phyloP scores from a whole-genome alignment of 257 asterid species.

The Striga asiatica region DNA sequence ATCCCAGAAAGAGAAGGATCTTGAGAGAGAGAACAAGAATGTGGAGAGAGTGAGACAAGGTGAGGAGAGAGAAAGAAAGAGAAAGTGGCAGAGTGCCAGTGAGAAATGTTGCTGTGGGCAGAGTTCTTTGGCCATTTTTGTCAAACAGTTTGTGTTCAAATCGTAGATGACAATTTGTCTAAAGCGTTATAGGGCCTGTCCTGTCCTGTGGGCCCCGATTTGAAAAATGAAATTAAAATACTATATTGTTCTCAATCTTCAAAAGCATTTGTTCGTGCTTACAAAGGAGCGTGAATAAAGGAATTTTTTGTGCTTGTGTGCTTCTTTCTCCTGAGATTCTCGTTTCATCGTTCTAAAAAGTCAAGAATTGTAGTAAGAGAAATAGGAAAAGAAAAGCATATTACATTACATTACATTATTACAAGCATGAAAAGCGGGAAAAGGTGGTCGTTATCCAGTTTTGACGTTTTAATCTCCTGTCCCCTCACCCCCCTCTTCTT shows the following conservation, averaged over 20 bases:
- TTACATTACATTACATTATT: no score
- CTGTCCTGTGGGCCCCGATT: slow-evolving; percentile 47
- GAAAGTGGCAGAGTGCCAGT: slow-evolving; percentile 29
- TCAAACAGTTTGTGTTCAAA: slow-evolving; percentile 43
- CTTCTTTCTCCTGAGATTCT: no score
- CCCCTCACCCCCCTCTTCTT: no score
- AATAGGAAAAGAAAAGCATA: no score
- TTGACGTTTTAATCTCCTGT: no score
- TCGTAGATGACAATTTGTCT: slow-evolving; percentile 46
- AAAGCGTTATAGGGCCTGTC: slow-evolving; percentile 22
- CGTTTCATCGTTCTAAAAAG: no score
- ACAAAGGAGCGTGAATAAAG: slow-evolving; percentile 33
- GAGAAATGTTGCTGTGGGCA: slow-evolving; percentile 20
- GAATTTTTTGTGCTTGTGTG: not conserved
- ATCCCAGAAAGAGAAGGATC: slow-evolving; percentile 19
- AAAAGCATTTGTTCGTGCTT: slow-evolving; percentile 20
- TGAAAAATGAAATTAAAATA: no score
- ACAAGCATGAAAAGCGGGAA: no score
- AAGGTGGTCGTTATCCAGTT: no score
- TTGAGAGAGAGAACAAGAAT: slow-evolving; percentile 28
- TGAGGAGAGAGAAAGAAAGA: not conserved
- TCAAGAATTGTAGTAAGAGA: no score
- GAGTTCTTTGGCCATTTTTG: slow-evolving; percentile 48
- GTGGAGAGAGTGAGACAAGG: slow-evolving; percentile 17
- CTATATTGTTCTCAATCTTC: no score